Percentiles rank a stretch among this genome's conserved stretches.
These are phyloP conservation scores for Mytilinidion resinicola DNA, from an alignment of 495 filamentous ascomycete species.

Conservation along the genomic window DNA sequence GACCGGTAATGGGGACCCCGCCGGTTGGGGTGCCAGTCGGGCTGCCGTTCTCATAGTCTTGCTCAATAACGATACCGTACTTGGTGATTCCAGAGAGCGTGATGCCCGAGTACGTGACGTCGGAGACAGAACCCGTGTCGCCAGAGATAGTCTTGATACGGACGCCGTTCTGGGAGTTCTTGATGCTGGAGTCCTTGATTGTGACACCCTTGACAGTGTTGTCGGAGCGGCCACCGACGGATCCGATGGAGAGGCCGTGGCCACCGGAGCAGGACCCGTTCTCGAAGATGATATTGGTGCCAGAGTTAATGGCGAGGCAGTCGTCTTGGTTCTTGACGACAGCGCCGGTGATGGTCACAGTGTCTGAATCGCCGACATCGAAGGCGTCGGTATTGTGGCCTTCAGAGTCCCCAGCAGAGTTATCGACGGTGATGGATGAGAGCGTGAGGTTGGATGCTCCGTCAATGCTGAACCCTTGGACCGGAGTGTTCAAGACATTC, in stretches of 20 bases:
- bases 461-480: conserved; percentile 57
- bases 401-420: conserved; percentile 46
- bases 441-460: conserved; percentile 45
- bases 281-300: conserved; percentile 33
- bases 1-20: conserved; percentile 55
- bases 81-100: conserved; percentile 50
- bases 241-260: conserved; percentile 51
- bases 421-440: conserved; percentile 51
- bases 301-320: conserved; percentile 28
- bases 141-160: conserved; percentile 60
- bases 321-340: conserved; percentile 29
- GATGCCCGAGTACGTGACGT: conserved; percentile 56
- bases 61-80: conserved; percentile 62
- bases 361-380: conserved; percentile 48
- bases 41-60: conserved; percentile 61
- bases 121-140: conserved; percentile 51
- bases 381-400: conserved; percentile 66
- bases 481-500: conserved; percentile 53
- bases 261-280: conserved; percentile 26
- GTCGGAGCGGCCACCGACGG: conserved; percentile 54
- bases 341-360: conserved; percentile 36
- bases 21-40: conserved; percentile 55
- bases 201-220: conserved; percentile 55
- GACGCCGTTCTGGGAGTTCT: conserved; percentile 52
- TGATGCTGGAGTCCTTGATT: conserved; percentile 47